These are phyloP conservation scores for Leucaena leucocephala DNA, from an alignment of 306 rosid species.

Conservation along the genomic window DNA sequence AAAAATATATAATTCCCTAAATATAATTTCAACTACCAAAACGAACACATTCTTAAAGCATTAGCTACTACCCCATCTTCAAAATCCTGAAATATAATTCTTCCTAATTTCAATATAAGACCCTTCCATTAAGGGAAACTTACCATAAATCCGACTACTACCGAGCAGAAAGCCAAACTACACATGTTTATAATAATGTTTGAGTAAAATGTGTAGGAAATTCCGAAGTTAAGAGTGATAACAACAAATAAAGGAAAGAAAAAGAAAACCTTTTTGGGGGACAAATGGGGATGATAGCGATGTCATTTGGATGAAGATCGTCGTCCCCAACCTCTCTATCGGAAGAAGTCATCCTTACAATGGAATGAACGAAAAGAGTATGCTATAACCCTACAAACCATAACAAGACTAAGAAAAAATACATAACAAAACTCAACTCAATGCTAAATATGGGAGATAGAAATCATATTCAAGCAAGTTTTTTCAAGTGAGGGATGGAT, in stretches of 20 bases:
- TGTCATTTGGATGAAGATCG: not conserved
- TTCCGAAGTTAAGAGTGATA: not conserved
- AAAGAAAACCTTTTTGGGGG: not conserved
- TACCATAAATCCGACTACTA: slow-evolving; percentile 3
- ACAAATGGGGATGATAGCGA: not conserved
- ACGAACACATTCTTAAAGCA: not conserved
- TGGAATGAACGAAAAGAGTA: not conserved
- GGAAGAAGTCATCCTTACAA: not conserved
- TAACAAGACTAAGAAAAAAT: too few species aligned
- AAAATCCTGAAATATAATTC: slow-evolving; percentile 5
- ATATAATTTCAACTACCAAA: not conserved
- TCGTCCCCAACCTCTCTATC: not conserved
- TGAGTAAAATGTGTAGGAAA: slow-evolving; percentile 7
- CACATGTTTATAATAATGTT: not conserved
- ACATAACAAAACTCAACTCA: too few species aligned
- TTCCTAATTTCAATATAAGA: slow-evolving; percentile 12
- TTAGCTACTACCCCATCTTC: not conserved
- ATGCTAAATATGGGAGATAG: too few species aligned
- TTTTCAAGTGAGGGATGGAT: too few species aligned
- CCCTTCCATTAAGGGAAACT: not conserved
- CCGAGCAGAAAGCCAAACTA: slow-evolving; percentile 6
- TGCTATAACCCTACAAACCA: too few species aligned
- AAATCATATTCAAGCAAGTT: too few species aligned
- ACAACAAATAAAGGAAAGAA: not conserved
- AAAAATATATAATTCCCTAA: not conserved